Conservation (phyloP, 1,284 basidiomycete species). For the Pseudozyma hubeiensis region DNA sequence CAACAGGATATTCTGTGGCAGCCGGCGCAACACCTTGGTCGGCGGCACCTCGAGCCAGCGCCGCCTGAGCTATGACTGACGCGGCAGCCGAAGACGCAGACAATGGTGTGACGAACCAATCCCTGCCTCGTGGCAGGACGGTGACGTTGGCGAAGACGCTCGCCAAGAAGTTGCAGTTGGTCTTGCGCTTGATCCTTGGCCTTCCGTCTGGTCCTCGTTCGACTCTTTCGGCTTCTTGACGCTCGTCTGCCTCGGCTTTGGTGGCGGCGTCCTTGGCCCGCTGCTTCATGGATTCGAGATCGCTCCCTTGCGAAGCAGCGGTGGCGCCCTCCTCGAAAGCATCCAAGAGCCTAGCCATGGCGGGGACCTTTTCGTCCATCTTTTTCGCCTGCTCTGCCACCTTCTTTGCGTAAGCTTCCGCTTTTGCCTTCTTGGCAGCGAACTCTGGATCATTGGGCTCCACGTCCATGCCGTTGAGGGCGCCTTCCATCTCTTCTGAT, state of each 20-base stretch:
- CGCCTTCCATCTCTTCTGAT: constrained; percentile 53
- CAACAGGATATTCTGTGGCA: constrained; percentile 63
- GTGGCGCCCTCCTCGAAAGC: constrained; percentile 68
- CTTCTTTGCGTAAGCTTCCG: constrained; percentile 49
- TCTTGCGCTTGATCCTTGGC: constrained; percentile 61
- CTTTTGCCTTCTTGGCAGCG: constrained; percentile 53
- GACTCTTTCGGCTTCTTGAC: constrained; percentile 39
- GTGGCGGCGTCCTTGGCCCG: constrained; percentile 53
- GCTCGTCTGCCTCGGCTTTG: constrained; percentile 31
- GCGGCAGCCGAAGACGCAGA: constrained; percentile 48
- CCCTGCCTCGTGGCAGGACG: constrained; percentile 60
- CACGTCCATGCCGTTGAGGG: constrained; percentile 61
- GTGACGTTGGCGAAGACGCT: constrained; percentile 68
- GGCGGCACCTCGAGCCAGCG: constrained; percentile 32
- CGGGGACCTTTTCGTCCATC: constrained; percentile 59
- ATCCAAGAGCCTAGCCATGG: constrained; percentile 61
- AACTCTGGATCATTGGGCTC: constrained; percentile 62
- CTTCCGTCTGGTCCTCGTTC: constrained; percentile 53
- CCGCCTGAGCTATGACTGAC: constrained; percentile 52
- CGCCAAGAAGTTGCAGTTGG: constrained; percentile 67
- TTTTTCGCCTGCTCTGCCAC: constrained; percentile 50
- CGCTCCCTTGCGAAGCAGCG: constrained; percentile 50
- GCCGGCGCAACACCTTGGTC: constrained; percentile 28
- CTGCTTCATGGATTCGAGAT: constrained; percentile 62
- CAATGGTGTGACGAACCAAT: constrained; percentile 63